These are phyloP conservation scores for Clathrus columnatus DNA, from an alignment of 768 basidiomycete genomes.

Conservation along the genomic window DNA sequence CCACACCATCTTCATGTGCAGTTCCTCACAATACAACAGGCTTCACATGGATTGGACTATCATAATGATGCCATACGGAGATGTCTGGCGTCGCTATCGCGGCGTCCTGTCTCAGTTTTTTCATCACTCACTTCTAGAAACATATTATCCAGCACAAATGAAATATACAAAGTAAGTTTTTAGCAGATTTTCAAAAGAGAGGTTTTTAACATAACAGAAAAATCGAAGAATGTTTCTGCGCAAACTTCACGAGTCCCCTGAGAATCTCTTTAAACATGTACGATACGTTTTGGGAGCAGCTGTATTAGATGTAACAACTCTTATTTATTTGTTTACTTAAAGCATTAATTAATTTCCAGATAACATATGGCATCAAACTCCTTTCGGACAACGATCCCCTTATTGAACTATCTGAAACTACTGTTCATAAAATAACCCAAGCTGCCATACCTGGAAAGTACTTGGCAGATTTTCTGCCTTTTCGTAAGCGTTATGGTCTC, in stretches of 20 bases:
- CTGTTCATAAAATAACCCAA: constrained; percentile 1
- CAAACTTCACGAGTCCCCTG: constrained; percentile 21
- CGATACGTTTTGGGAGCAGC: constrained; percentile 6
- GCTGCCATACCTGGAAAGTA: constrained; percentile 4
- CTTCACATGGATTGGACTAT: constrained; percentile 25
- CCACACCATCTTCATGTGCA: neutral
- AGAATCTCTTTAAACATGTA: constrained; percentile 21
- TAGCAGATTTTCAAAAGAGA: neutral
- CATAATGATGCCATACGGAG: constrained; percentile 22
- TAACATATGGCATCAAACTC: constrained; percentile 11
- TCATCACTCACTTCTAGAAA: constrained; percentile 21
- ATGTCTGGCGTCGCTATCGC: constrained; percentile 24
- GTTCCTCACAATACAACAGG: too few relatives aligned
- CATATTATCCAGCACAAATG: constrained; percentile 26
- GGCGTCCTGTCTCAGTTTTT: constrained; percentile 23
- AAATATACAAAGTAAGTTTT: constrained; percentile 1
- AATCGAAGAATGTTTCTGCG: constrained; percentile 24
- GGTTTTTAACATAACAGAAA: constrained; percentile 4
- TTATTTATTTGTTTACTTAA: neutral
- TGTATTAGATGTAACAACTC: neutral
- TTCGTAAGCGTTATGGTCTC: neutral
- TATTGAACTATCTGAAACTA: neutral
- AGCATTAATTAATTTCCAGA: constrained; percentile 5
- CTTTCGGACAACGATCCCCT: constrained; percentile 5
- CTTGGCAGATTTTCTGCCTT: constrained; percentile 9